Percentiles rank a stretch among this genome's conserved stretches.
These are phyloP conservation scores for Naganishia cerealis DNA, from an alignment of 1,284 basidiomycete species.

Conservation along the genomic window DNA sequence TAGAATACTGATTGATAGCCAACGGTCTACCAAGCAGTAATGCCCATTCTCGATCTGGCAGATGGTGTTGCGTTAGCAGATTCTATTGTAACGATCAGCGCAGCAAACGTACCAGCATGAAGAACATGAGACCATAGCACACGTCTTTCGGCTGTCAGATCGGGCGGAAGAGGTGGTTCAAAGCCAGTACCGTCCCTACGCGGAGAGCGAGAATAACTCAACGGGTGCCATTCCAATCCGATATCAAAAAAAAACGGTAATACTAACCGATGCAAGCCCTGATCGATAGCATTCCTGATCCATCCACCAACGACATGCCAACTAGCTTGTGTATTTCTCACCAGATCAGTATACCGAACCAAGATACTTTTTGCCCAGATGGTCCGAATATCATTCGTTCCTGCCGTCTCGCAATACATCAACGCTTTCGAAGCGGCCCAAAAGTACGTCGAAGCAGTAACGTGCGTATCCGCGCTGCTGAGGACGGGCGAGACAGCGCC, in stretches of 20 bases:
- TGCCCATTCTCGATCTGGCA: slow-evolving; percentile 31
- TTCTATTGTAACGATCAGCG: neutral
- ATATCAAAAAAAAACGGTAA: neutral
- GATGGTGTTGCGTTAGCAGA: neutral
- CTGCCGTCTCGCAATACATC: slow-evolving; percentile 33
- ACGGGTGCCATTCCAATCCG: neutral
- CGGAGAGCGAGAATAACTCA: neutral
- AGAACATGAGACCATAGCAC: slow-evolving; percentile 33
- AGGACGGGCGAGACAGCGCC: slow-evolving; percentile 32
- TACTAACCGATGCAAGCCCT: slow-evolving; percentile 31
- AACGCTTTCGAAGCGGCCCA: slow-evolving; percentile 32
- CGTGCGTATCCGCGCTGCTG: slow-evolving; percentile 27
- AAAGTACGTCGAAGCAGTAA: slow-evolving; percentile 25
- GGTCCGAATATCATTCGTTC: slow-evolving; percentile 28
- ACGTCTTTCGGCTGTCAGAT: slow-evolving; percentile 30
- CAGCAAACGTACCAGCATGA: slow-evolving; percentile 21
- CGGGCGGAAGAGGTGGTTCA: slow-evolving; percentile 21
- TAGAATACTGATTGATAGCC: slow-evolving; percentile 32
- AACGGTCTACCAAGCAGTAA: slow-evolving; percentile 29
- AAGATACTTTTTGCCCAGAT: slow-evolving; percentile 32
- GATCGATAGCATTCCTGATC: slow-evolving; percentile 32
- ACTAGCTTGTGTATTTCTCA: slow-evolving; percentile 31
- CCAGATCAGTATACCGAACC: slow-evolving; percentile 30
- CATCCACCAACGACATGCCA: slow-evolving; percentile 31
- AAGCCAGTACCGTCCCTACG: slow-evolving; percentile 28